These are phyloP conservation scores for Centella asiatica DNA, from an alignment of 129 eudicot genomes.

Conservation along the genomic window DNA sequence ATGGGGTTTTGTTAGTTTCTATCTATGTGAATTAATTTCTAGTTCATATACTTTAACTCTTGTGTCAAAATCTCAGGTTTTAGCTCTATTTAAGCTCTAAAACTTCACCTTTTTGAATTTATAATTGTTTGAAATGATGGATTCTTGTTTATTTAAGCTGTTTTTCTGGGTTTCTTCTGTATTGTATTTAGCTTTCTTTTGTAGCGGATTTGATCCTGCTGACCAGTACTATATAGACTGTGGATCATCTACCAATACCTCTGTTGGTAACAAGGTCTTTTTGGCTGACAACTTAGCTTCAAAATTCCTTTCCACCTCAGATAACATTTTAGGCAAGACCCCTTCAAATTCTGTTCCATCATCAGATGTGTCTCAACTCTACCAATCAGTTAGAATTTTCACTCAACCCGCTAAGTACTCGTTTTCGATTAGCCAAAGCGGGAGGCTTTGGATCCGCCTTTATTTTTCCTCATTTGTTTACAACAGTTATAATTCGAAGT, in stretches of 20 bases:
- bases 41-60: neutral
- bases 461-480: constrained; percentile 57
- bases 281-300: constrained; percentile 63
- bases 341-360: constrained; percentile 41
- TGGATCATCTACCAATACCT: constrained; percentile 60
- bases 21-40: neutral
- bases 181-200: constrained; percentile 20
- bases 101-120: neutral
- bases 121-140: constrained; percentile 21
- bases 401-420: constrained; percentile 40
- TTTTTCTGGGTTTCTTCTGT: constrained; percentile 28
- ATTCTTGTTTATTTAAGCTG: constrained; percentile 21
- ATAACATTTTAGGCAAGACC: constrained; percentile 47
- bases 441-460: constrained; percentile 85
- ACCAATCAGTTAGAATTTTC: constrained; percentile 64
- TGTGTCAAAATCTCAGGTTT: constrained; percentile 13
- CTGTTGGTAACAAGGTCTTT: constrained; percentile 41
- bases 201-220: constrained; percentile 40
- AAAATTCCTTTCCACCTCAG: constrained; percentile 52
- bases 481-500: constrained; percentile 33
- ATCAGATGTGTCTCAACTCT: constrained; percentile 38
- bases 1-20: constrained; percentile 10
- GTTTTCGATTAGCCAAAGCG: constrained; percentile 48
- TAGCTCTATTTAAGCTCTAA: neutral
- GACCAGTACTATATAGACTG: constrained; percentile 63